These are phyloP conservation scores for Viola pubescens DNA, from an alignment of 441 rosid genomes.

Conservation along the genomic window DNA sequence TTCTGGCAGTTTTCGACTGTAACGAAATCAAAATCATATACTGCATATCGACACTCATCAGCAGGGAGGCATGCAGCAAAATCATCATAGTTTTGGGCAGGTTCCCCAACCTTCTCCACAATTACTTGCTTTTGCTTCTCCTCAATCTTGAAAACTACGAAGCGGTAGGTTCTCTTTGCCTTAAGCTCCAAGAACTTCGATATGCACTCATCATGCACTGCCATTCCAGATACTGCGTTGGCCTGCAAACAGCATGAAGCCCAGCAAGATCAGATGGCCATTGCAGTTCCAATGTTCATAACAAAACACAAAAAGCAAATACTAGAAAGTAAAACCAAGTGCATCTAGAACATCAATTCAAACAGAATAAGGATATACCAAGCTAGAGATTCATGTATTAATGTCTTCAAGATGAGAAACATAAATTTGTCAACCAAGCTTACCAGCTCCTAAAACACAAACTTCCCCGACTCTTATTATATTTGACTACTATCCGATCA, in stretches of 20 bases:
- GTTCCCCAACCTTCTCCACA: slow-evolving; percentile 54
- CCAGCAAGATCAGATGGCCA: neutral
- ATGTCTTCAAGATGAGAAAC: too few relatives aligned
- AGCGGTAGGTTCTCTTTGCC: slow-evolving; percentile 51
- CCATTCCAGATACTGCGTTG: slow-evolving; percentile 53
- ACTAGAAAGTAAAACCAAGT: too few relatives aligned
- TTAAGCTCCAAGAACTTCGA: slow-evolving; percentile 47
- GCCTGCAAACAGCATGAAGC: slow-evolving; percentile 34
- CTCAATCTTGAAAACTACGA: slow-evolving; percentile 43
- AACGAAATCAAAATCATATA: slow-evolving; percentile 51
- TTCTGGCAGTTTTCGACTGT: slow-evolving; percentile 49
- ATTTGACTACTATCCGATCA: too few relatives aligned
- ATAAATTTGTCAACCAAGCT: too few relatives aligned
- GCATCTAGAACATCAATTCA: too few relatives aligned
- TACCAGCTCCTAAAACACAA: too few relatives aligned
- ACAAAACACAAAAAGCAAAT: too few relatives aligned
- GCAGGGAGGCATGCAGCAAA: slow-evolving; percentile 45
- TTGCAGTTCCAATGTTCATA: neutral
- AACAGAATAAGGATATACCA: too few relatives aligned
- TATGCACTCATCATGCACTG: slow-evolving; percentile 59
- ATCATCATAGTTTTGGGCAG: slow-evolving; percentile 38
- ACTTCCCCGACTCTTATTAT: too few relatives aligned
- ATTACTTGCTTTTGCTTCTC: slow-evolving; percentile 51
- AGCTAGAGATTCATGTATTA: too few relatives aligned
- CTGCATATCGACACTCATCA: slow-evolving; percentile 55